Evolutionary conservation across 345 rosid genomes (phyloP), one percentile per base, ranked within the genome.

Genomic region (Hibiscus tridactylites): DNA sequence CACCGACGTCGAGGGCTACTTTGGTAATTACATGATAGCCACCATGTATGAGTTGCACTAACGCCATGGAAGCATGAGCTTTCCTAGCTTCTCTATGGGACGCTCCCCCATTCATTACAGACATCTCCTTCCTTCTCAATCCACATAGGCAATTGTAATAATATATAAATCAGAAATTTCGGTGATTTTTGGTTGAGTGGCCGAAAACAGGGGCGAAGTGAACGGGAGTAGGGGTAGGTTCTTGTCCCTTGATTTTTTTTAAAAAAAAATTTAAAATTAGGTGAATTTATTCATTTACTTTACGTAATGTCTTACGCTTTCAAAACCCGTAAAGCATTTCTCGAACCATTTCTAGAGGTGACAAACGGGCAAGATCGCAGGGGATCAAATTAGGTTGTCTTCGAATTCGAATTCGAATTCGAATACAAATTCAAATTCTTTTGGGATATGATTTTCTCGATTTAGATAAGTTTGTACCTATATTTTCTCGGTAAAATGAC

Each of bases 21-120:
- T 91, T 94, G 61, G 98, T 94, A 65, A 94, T 88, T 16, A 94
- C 97, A 74, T 94, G 98, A 79, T 94, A 92, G n/a, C 98, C 97
- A 33, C 98, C 98, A 63, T 82, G 74, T 78, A 89, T 77, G 46
- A 94, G 83, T 84, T 94, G 98, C 61, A 91, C 96, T 78, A 89
- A n/a, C 47, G 83, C 97, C 97, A 94, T 82, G 64, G 93, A 85
- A 42, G 82, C 75, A 71, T 94, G 98, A 2, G 98, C 98, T 79
- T 53, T 77, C 83, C 81, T 8, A 16, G 26, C 66, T 29, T 71
- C 74, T 44, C 39, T 44, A 60, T 87, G 95, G 59, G 73, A 80
- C 28, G 12, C 81, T 54, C 59, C 60, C 13, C 69, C 68, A 37
- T 61, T 72, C 61, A 37, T 56, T 57, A 39, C 75, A 1, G 69